phyloP scores from a whole-genome alignment of 345 rosid genomes.

The Raphanus sativus region DNA sequence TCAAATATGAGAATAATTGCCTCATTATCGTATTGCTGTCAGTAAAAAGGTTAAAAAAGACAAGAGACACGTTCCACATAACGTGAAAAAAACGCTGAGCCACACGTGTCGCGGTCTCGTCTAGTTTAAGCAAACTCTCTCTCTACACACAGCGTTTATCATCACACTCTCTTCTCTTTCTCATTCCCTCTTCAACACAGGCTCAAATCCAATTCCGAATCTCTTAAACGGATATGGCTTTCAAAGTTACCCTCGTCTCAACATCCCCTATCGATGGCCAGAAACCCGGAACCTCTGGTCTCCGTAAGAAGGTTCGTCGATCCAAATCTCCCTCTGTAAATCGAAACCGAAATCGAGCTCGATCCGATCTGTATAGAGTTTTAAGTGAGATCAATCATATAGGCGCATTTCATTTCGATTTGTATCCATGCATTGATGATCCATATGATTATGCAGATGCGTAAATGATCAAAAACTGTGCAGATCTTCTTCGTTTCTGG shows the following conservation, averaged over 20 bases:
- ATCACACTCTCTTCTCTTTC: conserved; percentile 21
- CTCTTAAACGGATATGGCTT: conserved; percentile 46
- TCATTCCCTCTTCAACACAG: too few relatives aligned
- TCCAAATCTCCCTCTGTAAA: neutral
- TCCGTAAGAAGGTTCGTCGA: conserved; percentile 88
- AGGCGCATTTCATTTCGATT: neutral
- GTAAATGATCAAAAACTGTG: neutral
- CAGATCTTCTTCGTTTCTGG: neutral
- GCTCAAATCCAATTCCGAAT: neutral
- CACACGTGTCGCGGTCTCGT: conserved; percentile 35
- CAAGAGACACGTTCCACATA: conserved; percentile 27
- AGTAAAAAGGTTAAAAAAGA: neutral
- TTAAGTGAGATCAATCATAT: neutral
- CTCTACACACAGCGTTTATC: neutral
- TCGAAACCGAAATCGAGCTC: conserved; percentile 9
- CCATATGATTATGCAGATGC: neutral
- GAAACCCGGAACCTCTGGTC: conserved; percentile 99
- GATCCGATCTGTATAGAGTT: conserved; percentile 25
- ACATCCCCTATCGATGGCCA: conserved; percentile 84
- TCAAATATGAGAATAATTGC: neutral
- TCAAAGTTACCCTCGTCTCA: conserved; percentile 58
- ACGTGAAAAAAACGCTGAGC: neutral
- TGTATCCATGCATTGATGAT: conserved; percentile 11
- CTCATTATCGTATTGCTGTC: neutral
- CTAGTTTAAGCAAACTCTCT: conserved; percentile 19